Conservation (phyloP, 1,284 basidiomycete species). For the Leccinum idahoense region DNA sequence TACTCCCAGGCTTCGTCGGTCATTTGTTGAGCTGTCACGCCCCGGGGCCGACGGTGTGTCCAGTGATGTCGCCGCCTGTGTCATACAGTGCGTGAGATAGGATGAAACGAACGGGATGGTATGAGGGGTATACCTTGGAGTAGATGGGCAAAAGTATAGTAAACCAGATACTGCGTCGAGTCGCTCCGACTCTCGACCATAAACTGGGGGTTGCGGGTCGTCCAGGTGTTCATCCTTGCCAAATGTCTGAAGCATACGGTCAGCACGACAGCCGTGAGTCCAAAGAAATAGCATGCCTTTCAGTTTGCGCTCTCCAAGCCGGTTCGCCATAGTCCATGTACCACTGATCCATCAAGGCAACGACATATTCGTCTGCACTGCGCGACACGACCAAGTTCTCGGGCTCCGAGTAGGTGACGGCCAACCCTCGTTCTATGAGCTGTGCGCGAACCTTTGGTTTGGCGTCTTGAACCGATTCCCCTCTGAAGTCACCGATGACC, state of each 20-base stretch:
- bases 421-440: slow-evolving; percentile 77
- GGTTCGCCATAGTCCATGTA: slow-evolving; percentile 65
- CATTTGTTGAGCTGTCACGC: slow-evolving; percentile 87
- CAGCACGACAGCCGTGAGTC: background rate
- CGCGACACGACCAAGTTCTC: slow-evolving; percentile 89
- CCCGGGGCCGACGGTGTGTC: too few relatives aligned
- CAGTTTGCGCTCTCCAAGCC: slow-evolving; percentile 83
- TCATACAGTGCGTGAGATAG: background rate
- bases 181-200: slow-evolving; percentile 96
- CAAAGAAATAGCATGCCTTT: slow-evolving; percentile 61
- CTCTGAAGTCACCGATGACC: slow-evolving; percentile 86
- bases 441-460: slow-evolving; percentile 85
- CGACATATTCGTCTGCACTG: slow-evolving; percentile 93
- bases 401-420: slow-evolving; percentile 93
- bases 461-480: slow-evolving; percentile 82
- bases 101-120: background rate
- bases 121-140: slow-evolving; percentile 64
- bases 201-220: slow-evolving; percentile 88
- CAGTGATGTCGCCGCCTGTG: background rate
- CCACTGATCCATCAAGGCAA: slow-evolving; percentile 99
- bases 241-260: slow-evolving; percentile 54
- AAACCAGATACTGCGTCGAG: slow-evolving; percentile 98
- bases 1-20: slow-evolving; percentile 99
- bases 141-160: slow-evolving; percentile 92
- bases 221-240: slow-evolving; percentile 86